These are phyloP conservation scores for Maudiozyma barnettii DNA, from an alignment of 805 yeast genomes.

Conservation along the genomic window DNA sequence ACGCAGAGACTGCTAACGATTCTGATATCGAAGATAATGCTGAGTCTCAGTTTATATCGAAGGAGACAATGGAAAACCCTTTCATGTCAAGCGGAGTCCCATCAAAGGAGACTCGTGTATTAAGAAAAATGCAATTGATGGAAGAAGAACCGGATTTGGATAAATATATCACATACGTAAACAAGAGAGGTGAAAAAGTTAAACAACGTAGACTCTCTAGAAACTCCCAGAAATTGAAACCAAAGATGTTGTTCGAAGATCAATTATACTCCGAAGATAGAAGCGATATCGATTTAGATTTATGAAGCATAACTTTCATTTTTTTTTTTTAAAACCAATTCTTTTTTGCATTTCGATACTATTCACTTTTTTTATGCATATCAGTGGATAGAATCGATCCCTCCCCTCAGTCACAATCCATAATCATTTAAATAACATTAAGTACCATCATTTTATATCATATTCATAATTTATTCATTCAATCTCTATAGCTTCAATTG, in stretches of 20 bases:
- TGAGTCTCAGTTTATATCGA: constrained; percentile 5
- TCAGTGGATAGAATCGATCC: background rate
- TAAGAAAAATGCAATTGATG: constrained; percentile 10
- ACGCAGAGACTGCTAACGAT: background rate
- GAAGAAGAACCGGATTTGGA: constrained; percentile 16
- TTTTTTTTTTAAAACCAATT: too few relatives aligned
- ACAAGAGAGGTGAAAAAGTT: constrained; percentile 29
- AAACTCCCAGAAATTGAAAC: constrained; percentile 21
- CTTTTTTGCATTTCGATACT: too few relatives aligned
- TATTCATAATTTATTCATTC: too few relatives aligned
- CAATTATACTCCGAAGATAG: constrained; percentile 2
- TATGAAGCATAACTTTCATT: too few relatives aligned
- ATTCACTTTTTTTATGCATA: too few relatives aligned
- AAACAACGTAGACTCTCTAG: constrained; percentile 17
- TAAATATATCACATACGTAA: constrained; percentile 23
- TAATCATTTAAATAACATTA: too few relatives aligned
- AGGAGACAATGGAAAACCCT: constrained; percentile 9
- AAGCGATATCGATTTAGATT: background rate
- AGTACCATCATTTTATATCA: too few relatives aligned
- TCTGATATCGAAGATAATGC: constrained; percentile 14
- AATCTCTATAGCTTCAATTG: too few relatives aligned
- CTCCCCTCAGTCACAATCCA: too few relatives aligned
- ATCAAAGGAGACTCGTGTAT: constrained; percentile 8
- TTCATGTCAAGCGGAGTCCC: constrained; percentile 8
- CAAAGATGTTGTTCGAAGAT: constrained; percentile 22